A percentile compares a stretch with the other conserved stretches of the same genome.
Conservation (phyloP, 1,284 basidiomycete species). For the Ustanciosporium gigantosporum region DNA sequence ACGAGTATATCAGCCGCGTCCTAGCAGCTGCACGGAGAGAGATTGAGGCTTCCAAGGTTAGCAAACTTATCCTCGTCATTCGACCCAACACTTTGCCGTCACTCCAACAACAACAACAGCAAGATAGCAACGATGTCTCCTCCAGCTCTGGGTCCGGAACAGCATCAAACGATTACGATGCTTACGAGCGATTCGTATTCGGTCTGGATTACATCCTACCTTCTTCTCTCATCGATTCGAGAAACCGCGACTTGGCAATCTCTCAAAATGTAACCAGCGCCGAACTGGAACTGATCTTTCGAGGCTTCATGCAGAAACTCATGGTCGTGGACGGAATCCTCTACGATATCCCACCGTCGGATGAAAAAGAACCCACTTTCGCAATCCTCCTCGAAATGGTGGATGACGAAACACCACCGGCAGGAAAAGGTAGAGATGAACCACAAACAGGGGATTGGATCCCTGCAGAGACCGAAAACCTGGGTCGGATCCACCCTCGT, state of each 20-base stretch:
- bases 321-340: slow-evolving; percentile 78
- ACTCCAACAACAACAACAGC: no score
- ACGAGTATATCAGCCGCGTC: slow-evolving; percentile 82
- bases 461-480: slow-evolving; percentile 18
- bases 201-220: slow-evolving; percentile 69
- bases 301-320: slow-evolving; percentile 82
- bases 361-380: slow-evolving; percentile 75
- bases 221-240: slow-evolving; percentile 74
- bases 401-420: slow-evolving; percentile 64
- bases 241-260: slow-evolving; percentile 65
- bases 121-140: not conserved
- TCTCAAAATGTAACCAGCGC: slow-evolving; percentile 70
- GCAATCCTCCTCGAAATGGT: slow-evolving; percentile 79
- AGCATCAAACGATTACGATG: slow-evolving; percentile 63
- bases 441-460: slow-evolving; percentile 36
- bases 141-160: not conserved
- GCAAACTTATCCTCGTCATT: slow-evolving; percentile 13
- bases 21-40: slow-evolving; percentile 76
- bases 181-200: slow-evolving; percentile 70
- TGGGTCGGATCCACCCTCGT: slow-evolving; percentile 2
- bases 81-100: slow-evolving; percentile 5
- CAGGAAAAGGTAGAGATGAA: slow-evolving; percentile 10
- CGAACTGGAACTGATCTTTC: slow-evolving; percentile 75
- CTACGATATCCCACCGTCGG: slow-evolving; percentile 18
- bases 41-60: slow-evolving; percentile 62